These are phyloP conservation scores for Pythium phragmitis DNA, from an alignment of 352 stramenopile genomes.

Conservation along the genomic window DNA sequence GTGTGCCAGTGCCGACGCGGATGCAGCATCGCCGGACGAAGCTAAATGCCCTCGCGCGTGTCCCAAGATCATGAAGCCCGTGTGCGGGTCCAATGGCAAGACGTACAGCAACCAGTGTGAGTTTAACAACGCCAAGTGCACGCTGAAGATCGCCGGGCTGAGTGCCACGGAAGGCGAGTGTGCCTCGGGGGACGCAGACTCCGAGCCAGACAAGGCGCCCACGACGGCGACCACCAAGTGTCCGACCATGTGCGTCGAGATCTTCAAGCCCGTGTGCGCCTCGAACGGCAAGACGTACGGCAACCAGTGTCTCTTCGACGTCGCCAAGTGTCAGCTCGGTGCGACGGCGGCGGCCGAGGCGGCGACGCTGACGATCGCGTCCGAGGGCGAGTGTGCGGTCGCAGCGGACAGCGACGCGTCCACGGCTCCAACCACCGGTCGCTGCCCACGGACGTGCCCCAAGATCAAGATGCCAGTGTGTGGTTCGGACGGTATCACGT, in stretches of 20 bases:
- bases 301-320: conserved; percentile 39
- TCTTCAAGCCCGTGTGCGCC: conserved; percentile 33
- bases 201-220: not conserved
- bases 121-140: conserved; percentile 30
- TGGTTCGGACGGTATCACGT: conserved; percentile 40
- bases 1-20: conserved; percentile 7
- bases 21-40: not conserved
- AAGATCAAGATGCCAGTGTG: conserved; percentile 30
- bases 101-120: conserved; percentile 32
- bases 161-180: conserved; percentile 10
- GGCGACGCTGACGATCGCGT: conserved; percentile 24
- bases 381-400: conserved; percentile 13
- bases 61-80: conserved; percentile 16
- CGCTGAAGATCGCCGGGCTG: conserved; percentile 6
- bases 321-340: conserved; percentile 27
- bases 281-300: conserved; percentile 43
- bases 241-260: conserved; percentile 19
- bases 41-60: conserved; percentile 7
- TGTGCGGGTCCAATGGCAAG: conserved; percentile 28
- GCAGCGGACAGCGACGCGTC: too few species aligned
- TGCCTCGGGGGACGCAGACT: not conserved
- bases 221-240: conserved; percentile 3
- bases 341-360: conserved; percentile 11
- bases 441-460: conserved; percentile 23
- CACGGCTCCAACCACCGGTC: not conserved